Evolutionary conservation across 495 filamentous ascomycete genomes (phyloP).

Genomic region (Emericellopsis terricola): DNA sequence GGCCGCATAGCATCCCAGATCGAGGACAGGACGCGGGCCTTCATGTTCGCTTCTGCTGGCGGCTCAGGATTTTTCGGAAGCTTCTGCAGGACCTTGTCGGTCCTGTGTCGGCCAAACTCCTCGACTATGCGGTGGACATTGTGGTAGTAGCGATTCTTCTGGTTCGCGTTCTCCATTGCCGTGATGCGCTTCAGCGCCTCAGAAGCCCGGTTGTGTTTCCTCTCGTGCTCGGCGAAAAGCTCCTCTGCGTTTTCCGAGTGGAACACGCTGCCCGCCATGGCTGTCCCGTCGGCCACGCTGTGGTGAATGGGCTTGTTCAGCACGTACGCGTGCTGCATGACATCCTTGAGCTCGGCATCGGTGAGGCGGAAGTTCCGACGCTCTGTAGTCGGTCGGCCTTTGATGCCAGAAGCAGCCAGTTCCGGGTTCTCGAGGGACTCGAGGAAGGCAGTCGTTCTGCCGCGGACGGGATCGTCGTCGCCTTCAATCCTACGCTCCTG

Average conservation of each 20-base stretch:
- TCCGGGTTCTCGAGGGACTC: slow-evolving; percentile 50
- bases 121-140: slow-evolving; percentile 73
- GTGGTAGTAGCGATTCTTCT: slow-evolving; percentile 55
- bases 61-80: slow-evolving; percentile 33
- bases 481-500: slow-evolving; percentile 33
- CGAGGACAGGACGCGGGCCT: no score
- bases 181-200: slow-evolving; percentile 62
- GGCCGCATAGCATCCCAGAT: no score
- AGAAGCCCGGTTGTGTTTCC: slow-evolving; percentile 33
- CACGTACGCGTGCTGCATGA: slow-evolving; percentile 42
- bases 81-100: slow-evolving; percentile 48
- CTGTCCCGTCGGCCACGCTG: slow-evolving; percentile 15
- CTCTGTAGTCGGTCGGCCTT: slow-evolving; percentile 15
- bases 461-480: slow-evolving; percentile 61
- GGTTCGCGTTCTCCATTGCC: slow-evolving; percentile 51
- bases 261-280: slow-evolving; percentile 30
- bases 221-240: slow-evolving; percentile 15
- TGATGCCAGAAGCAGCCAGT: no score
- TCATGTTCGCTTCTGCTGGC: no score
- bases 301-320: slow-evolving; percentile 38
- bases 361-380: slow-evolving; percentile 60
- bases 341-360: slow-evolving; percentile 39
- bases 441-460: slow-evolving; percentile 63
- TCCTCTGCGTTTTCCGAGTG: slow-evolving; percentile 20
- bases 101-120: slow-evolving; percentile 78